Base-by-base conservation (phyloP, 2,329 filamentous ascomycete genomes). In the Bisporella sp. region DNA sequence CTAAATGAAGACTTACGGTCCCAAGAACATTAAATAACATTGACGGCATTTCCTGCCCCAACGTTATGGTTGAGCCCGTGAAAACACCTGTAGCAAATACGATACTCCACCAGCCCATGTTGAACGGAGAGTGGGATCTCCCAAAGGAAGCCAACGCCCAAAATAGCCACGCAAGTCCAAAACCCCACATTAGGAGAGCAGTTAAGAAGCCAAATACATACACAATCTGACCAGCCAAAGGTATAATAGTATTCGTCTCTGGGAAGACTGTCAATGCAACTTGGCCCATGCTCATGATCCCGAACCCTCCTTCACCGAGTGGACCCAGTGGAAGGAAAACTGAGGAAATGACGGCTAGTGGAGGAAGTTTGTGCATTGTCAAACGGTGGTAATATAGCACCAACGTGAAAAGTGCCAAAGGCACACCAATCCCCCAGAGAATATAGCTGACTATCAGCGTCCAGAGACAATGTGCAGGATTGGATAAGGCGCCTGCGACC, bases 251-350 rank as follows among this genome's bases (percentile, higher is more conserved):
- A 6, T 35, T 28, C 1, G 51, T 54, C 29, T 31, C 28, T 37
- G 54, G 54, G 31, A 56, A 56, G 37, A 51, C 29, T 39, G 28
- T 41, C 44, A 51, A 31, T 44, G 54, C 35, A 31, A 53, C 51
- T 39, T 51, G 11, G 6, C 54, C 54, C 31, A 56, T 12, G 31
- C 46, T 31, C 43, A 53, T 62, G 50, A 59, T 66, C 58, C 71
- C 75, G 61, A 78, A 87, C 2, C 79, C 81, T 21, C 82, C 83
- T 62, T 84, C 79, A 0, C 82, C 82, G 1, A 85, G 68, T 0
- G 83, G 82, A 0, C 84, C 82, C 1, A 87, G 70, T 1, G 84
- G 83, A 0, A 87, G 68, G 56, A 87, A 84, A 7, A 79, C 76
- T 4, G 78, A 83, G 5, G 85, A 81, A 45, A 87, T 81, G 53